Evolutionary conservation across 306 rosid genomes (phyloP).

Genomic region (Cucumis melo): DNA sequence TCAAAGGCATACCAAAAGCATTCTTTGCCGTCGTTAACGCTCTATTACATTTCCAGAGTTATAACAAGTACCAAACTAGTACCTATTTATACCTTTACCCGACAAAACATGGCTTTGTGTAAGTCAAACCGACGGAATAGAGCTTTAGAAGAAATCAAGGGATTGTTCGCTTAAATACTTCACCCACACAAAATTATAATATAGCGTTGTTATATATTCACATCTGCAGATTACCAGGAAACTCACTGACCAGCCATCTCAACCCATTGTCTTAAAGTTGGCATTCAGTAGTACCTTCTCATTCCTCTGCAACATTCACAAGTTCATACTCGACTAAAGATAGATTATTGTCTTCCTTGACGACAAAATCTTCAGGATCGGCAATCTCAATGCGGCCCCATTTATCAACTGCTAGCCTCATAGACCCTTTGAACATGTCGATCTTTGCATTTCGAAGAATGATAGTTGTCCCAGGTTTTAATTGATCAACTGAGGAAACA

Average conservation of each 20-base stretch:
- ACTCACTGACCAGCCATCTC: slow-evolving; percentile 10
- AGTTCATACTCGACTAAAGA: slow-evolving; percentile 46
- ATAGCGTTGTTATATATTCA: background rate
- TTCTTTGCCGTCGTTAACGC: background rate
- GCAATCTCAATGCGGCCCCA: slow-evolving; percentile 55
- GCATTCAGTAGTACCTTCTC: background rate
- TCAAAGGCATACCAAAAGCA: background rate
- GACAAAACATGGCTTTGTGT: background rate
- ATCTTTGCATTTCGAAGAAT: slow-evolving; percentile 50
- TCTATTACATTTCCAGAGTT: background rate
- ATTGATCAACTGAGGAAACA: slow-evolving; percentile 29
- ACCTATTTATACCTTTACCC: background rate
- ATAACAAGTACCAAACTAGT: background rate
- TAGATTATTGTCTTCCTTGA: slow-evolving; percentile 54
- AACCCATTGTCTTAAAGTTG: background rate
- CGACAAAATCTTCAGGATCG: slow-evolving; percentile 33
- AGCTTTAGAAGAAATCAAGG: background rate
- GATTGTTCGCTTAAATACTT: background rate
- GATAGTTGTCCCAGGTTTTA: slow-evolving; percentile 34
- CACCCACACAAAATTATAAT: background rate
- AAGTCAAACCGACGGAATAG: background rate
- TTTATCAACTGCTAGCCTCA: slow-evolving; percentile 63
- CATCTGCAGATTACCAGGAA: slow-evolving; percentile 13
- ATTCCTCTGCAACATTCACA: slow-evolving; percentile 35
- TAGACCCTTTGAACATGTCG: slow-evolving; percentile 62